Evolutionary conservation across 371 early-diverging fungal genomes (phyloP).

Genomic region (Mortierella sp.): DNA sequence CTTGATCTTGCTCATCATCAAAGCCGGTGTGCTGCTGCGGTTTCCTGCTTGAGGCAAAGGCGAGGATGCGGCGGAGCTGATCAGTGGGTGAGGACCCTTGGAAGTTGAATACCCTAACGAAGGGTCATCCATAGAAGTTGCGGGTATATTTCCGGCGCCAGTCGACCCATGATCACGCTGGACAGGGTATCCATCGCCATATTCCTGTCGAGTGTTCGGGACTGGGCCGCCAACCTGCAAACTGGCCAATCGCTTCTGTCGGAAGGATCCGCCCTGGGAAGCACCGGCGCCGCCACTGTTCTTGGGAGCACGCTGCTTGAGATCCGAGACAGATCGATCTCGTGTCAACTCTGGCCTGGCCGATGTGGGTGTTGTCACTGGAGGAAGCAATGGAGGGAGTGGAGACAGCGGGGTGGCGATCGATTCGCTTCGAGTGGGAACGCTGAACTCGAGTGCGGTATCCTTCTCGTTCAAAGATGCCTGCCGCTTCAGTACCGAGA

Average conservation of each 20-base stretch:
- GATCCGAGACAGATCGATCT: neutral
- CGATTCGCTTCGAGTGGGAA: slow-evolving; percentile 2
- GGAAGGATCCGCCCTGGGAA: slow-evolving; percentile 15
- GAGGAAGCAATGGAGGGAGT: neutral
- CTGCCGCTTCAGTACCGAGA: slow-evolving; percentile 37
- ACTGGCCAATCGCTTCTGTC: slow-evolving; percentile 43
- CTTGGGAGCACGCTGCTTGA: slow-evolving; percentile 3
- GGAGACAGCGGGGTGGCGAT: neutral
- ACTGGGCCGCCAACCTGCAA: slow-evolving; percentile 29
- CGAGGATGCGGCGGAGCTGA: neutral
- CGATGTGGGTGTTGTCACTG: neutral
- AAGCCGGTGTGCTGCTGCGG: slow-evolving; percentile 48
- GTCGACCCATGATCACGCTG: neutral
- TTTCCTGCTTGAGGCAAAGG: slow-evolving; percentile 21
- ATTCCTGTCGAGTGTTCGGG: slow-evolving; percentile 19
- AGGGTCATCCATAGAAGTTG: neutral
- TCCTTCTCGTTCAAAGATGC: slow-evolving; percentile 35
- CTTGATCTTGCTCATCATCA: slow-evolving; percentile 46
- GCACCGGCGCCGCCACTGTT: neutral
- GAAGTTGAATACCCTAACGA: neutral
- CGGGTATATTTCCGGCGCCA: slow-evolving; percentile 19
- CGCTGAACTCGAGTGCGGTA: neutral
- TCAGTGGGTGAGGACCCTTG: neutral
- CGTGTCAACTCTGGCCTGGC: neutral
- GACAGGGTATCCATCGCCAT: slow-evolving; percentile 31